Percentiles rank a stretch among this genome's conserved stretches.
Evolutionary conservation across 2,329 filamentous ascomycete genomes (phyloP).

Genomic region (Exophiala xenobiotica): DNA sequence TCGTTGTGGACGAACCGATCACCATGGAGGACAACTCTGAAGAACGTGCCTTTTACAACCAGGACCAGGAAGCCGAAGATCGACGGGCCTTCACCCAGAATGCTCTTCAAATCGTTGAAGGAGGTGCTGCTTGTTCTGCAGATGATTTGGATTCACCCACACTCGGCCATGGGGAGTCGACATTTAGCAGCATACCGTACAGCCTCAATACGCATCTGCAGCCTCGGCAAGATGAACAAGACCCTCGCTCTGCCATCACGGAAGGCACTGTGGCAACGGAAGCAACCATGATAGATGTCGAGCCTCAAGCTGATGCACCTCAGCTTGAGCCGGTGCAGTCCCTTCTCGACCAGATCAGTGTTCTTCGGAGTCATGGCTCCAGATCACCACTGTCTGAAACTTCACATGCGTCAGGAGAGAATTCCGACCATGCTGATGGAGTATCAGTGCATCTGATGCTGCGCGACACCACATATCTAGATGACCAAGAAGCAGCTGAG

Average conservation of each 20-base stretch:
- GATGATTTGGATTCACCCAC: slow-evolving; percentile 46
- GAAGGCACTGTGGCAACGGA: slow-evolving; percentile 63
- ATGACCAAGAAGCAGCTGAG: slow-evolving; percentile 39
- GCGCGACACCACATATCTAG: slow-evolving; percentile 45
- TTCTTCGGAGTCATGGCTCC: slow-evolving; percentile 48
- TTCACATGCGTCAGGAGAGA: slow-evolving; percentile 31
- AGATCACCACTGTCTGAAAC: slow-evolving; percentile 40
- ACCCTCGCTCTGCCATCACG: slow-evolving; percentile 53
- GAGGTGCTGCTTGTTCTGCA: background rate
- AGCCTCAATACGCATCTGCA: slow-evolving; percentile 26
- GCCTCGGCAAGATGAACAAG: slow-evolving; percentile 12
- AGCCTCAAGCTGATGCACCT: slow-evolving; percentile 62
- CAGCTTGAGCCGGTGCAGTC: slow-evolving; percentile 39
- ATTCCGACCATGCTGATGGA: slow-evolving; percentile 51
- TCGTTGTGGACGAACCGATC: slow-evolving; percentile 19
- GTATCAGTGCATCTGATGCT: slow-evolving; percentile 60
- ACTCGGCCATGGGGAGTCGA: slow-evolving; percentile 42
- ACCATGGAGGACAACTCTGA: slow-evolving; percentile 12
- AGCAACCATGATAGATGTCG: slow-evolving; percentile 62
- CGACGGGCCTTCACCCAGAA: slow-evolving; percentile 32
- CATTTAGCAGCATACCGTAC: slow-evolving; percentile 18
- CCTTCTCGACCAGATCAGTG: slow-evolving; percentile 50
- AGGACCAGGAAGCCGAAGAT: slow-evolving; percentile 12
- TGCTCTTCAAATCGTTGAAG: slow-evolving; percentile 26
- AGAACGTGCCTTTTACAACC: slow-evolving; percentile 19